A percentile compares a stretch with the other conserved stretches of the same genome.
Evolutionary conservation across 1,139 yeast species (phyloP).

Genomic region (Candida sp.): DNA sequence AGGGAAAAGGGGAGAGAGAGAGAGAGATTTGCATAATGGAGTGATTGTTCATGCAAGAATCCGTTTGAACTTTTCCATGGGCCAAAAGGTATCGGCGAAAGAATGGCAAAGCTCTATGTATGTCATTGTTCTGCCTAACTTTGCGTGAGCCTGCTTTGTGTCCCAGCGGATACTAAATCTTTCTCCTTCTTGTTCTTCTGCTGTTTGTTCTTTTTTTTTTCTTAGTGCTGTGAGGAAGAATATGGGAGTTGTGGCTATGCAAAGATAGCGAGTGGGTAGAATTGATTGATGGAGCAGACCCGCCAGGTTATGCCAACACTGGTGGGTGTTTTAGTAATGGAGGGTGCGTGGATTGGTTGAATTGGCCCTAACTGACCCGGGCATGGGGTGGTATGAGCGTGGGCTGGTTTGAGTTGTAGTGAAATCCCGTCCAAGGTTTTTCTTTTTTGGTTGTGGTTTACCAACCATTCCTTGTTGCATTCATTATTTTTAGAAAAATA

Average conservation of each 20-base stretch:
- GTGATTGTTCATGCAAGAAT: constrained; percentile 1
- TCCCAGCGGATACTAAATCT: not conserved
- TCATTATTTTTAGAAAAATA: constrained; percentile 1
- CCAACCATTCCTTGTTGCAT: not conserved
- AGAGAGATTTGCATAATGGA: not conserved
- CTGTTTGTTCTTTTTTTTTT: not conserved
- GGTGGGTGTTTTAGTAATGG: not conserved
- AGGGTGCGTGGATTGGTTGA: not conserved
- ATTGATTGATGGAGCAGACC: not conserved
- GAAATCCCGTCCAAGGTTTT: not conserved
- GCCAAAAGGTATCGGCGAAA: not conserved
- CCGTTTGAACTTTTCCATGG: not conserved
- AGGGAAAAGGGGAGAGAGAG: not conserved
- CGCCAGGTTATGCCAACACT: not conserved
- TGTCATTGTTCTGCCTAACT: not conserved
- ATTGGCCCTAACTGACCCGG: not conserved
- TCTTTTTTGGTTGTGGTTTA: not conserved
- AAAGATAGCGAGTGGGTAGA: not conserved
- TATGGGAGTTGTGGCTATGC: not conserved
- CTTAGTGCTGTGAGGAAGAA: not conserved
- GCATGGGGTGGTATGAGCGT: not conserved
- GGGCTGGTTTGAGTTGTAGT: not conserved
- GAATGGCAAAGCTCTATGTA: not conserved
- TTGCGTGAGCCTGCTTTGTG: not conserved
- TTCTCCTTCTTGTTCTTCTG: not conserved